These are phyloP conservation scores for Drechslerella coelobrocha DNA, from an alignment of 2,329 filamentous ascomycete genomes.

Conservation along the genomic window DNA sequence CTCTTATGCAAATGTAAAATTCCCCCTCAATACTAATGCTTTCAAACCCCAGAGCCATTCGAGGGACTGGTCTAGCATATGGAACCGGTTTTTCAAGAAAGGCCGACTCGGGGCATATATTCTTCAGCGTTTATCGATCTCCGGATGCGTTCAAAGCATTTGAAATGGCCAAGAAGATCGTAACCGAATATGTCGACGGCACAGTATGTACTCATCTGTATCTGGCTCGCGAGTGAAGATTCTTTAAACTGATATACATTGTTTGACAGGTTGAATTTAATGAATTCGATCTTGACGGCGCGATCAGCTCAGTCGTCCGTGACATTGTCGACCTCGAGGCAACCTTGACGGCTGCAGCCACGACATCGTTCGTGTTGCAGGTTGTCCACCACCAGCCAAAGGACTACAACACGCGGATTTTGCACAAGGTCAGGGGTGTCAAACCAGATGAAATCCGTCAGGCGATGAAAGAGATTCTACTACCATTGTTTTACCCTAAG, in stretches of 20 bases:
- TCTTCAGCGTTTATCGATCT: conserved; percentile 87
- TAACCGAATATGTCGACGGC: conserved; percentile 76
- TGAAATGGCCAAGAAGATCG: conserved; percentile 74
- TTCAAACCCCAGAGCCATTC: conserved; percentile 68
- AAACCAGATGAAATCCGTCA: conserved; percentile 76
- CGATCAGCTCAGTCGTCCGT: conserved; percentile 87
- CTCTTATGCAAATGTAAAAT: neutral
- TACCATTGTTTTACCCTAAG: conserved; percentile 79
- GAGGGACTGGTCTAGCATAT: conserved; percentile 92
- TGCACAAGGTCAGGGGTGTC: conserved; percentile 78
- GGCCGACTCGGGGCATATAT: conserved; percentile 77
- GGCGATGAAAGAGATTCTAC: conserved; percentile 75
- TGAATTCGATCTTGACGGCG: conserved; percentile 81
- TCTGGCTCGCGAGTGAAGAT: too few species aligned
- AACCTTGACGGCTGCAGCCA: conserved; percentile 81
- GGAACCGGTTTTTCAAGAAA: conserved; percentile 80
- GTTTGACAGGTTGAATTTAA: conserved; percentile 69
- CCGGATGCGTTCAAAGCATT: conserved; percentile 90
- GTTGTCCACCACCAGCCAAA: conserved; percentile 78
- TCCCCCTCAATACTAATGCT: neutral
- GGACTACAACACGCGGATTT: conserved; percentile 77
- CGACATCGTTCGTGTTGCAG: conserved; percentile 80
- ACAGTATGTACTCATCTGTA: conserved; percentile 53
- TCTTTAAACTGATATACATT: neutral
- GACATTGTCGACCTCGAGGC: conserved; percentile 85